Percentiles rank a stretch among this genome's conserved stretches.
phyloP scores from a whole-genome alignment of 2,329 filamentous ascomycete species.

The Aspergillus unguis region DNA sequence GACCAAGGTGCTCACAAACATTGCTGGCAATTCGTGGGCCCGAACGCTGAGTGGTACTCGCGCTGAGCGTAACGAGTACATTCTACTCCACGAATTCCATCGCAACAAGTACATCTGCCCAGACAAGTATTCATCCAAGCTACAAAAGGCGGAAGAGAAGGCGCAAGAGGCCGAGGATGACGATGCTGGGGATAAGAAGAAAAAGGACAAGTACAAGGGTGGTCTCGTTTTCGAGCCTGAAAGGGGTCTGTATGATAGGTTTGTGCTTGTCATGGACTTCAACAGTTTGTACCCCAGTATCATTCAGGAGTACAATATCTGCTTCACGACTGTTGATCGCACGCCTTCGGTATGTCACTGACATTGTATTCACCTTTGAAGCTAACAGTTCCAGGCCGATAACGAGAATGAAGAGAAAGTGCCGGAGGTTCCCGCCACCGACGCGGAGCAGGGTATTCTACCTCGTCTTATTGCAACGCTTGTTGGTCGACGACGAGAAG shows the following conservation, averaged over 20 bases:
- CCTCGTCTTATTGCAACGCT: conserved; percentile 89
- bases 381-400: conserved; percentile 35
- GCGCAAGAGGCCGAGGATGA: conserved; percentile 63
- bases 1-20: conserved; percentile 91
- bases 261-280: conserved; percentile 99
- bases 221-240: conserved; percentile 98
- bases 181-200: conserved; percentile 70
- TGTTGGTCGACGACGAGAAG: conserved; percentile 81
- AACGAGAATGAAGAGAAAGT: conserved; percentile 81
- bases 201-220: conserved; percentile 99
- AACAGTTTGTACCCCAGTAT: conserved; percentile 98
- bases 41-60: conserved; percentile 92
- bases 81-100: conserved; percentile 94
- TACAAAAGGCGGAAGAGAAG: conserved; percentile 70
- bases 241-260: conserved; percentile 96
- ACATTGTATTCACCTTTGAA: neutral
- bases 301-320: conserved; percentile 99
- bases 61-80: conserved; percentile 98
- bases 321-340: conserved; percentile 94
- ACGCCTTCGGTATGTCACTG: conserved; percentile 59
- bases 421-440: conserved; percentile 72
- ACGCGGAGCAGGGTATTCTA: conserved; percentile 78
- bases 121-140: conserved; percentile 83
- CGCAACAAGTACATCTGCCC: conserved; percentile 97
- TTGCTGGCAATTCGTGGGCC: conserved; percentile 98